phyloP scores from a whole-genome alignment of 805 yeast genomes.

The Candida awuae region DNA sequence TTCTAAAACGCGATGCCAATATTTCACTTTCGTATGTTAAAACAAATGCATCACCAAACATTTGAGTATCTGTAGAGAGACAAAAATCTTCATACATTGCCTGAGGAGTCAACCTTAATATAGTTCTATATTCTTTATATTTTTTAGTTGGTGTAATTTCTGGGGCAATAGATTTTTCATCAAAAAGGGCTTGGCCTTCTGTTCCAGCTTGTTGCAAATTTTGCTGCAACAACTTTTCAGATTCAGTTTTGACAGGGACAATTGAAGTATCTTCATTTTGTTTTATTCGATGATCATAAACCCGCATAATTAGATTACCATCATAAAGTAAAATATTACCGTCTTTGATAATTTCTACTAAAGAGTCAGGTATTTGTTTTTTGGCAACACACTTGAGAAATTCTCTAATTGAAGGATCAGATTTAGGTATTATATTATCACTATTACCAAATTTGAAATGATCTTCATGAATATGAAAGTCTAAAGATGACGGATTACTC shows the following conservation, averaged over 20 bases:
- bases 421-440: slow-evolving; percentile 79
- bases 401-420: slow-evolving; percentile 67
- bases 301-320: slow-evolving; percentile 79
- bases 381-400: slow-evolving; percentile 72
- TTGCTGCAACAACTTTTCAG: not conserved
- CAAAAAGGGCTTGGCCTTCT: not conserved
- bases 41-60: slow-evolving; percentile 73
- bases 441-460: slow-evolving; percentile 87
- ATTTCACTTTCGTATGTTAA: slow-evolving; percentile 85
- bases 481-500: slow-evolving; percentile 71
- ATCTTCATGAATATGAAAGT: slow-evolving; percentile 83
- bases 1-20: slow-evolving; percentile 67
- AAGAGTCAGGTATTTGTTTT: slow-evolving; percentile 81
- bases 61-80: slow-evolving; percentile 69
- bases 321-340: slow-evolving; percentile 80
- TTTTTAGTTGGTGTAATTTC: slow-evolving; percentile 21
- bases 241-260: not conserved
- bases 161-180: not conserved
- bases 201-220: not conserved
- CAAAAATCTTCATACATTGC: slow-evolving; percentile 80
- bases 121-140: slow-evolving; percentile 69
- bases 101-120: slow-evolving; percentile 72
- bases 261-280: not conserved
- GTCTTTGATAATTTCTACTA: slow-evolving; percentile 83
- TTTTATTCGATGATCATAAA: slow-evolving; percentile 71